Percentiles rank a stretch among this genome's conserved stretches.
Evolutionary conservation across 2,329 filamentous ascomycete genomes (phyloP).

Genomic region (Neonectria magnoliae): DNA sequence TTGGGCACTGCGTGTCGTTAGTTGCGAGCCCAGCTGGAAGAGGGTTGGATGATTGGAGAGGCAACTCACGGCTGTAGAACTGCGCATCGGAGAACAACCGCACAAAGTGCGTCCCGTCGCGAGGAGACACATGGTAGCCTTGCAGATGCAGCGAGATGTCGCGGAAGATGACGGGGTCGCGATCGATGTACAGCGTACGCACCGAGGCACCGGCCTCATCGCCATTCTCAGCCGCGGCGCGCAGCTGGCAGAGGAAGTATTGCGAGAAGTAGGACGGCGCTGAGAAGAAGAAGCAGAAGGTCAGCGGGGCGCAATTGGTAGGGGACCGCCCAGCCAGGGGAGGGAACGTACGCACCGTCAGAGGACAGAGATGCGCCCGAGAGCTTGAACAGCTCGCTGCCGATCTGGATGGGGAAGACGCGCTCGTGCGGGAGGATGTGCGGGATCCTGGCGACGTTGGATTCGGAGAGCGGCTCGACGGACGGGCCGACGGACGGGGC

Average conservation of each 20-base stretch:
- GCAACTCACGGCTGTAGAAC: slow-evolving; percentile 81
- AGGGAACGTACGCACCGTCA: slow-evolving; percentile 65
- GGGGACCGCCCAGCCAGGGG: no score
- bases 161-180: slow-evolving; percentile 87
- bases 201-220: slow-evolving; percentile 62
- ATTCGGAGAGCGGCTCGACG: slow-evolving; percentile 43
- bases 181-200: slow-evolving; percentile 92
- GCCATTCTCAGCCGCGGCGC: slow-evolving; percentile 67
- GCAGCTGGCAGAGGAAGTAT: slow-evolving; percentile 88
- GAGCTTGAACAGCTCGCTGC: slow-evolving; percentile 76
- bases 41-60: background rate
- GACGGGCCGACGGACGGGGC: slow-evolving; percentile 19
- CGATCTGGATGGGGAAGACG: slow-evolving; percentile 80
- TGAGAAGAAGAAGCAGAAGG: slow-evolving; percentile 49
- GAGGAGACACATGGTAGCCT: slow-evolving; percentile 86
- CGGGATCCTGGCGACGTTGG: slow-evolving; percentile 60
- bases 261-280: slow-evolving; percentile 96
- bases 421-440: slow-evolving; percentile 73
- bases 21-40: slow-evolving; percentile 1
- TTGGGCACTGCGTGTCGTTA: slow-evolving; percentile 72
- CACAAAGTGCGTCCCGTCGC: slow-evolving; percentile 87
- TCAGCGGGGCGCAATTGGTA: slow-evolving; percentile 14
- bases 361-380: slow-evolving; percentile 79
- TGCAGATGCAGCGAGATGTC: slow-evolving; percentile 93
- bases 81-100: slow-evolving; percentile 94